Evolutionary conservation across 1,284 basidiomycete species (phyloP).

Genomic region (Malassezia obtusa): DNA sequence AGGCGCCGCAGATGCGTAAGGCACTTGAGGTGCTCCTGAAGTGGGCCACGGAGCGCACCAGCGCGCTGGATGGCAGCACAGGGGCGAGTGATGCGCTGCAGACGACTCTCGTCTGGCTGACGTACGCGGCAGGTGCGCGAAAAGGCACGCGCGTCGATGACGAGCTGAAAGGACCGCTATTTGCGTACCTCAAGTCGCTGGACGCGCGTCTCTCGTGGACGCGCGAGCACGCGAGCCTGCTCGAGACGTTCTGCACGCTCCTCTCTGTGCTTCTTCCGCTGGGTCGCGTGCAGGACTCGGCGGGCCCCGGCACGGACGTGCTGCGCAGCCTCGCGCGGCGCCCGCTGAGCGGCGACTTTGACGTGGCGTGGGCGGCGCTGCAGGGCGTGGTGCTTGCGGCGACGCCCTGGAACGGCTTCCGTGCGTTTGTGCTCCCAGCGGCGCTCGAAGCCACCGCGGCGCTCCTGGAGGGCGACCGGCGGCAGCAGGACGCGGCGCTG

Average conservation of each 20-base stretch:
- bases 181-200: conserved; percentile 24
- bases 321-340: conserved; percentile 17
- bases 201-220: conserved; percentile 1
- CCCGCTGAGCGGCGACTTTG: conserved; percentile 4
- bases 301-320: conserved; percentile 10
- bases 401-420: conserved; percentile 35
- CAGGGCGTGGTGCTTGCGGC: conserved; percentile 29
- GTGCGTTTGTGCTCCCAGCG: conserved; percentile 34
- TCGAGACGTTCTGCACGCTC: conserved; percentile 17
- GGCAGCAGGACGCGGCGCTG: conserved; percentile 17
- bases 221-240: background rate
- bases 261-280: conserved; percentile 28
- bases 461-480: background rate
- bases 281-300: conserved; percentile 36
- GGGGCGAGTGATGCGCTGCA: conserved; percentile 9
- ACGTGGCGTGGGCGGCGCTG: conserved; percentile 26
- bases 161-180: conserved; percentile 24
- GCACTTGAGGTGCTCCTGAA: conserved; percentile 26
- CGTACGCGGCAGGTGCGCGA: conserved; percentile 29
- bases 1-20: conserved; percentile 23
- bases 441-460: conserved; percentile 32
- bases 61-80: too few relatives aligned
- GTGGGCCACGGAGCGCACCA: background rate
- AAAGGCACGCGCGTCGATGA: conserved; percentile 40
- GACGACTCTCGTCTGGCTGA: conserved; percentile 28